Base-by-base conservation (phyloP, 2,329 filamentous ascomycete species). In the Fusarium pseudonygamai region DNA sequence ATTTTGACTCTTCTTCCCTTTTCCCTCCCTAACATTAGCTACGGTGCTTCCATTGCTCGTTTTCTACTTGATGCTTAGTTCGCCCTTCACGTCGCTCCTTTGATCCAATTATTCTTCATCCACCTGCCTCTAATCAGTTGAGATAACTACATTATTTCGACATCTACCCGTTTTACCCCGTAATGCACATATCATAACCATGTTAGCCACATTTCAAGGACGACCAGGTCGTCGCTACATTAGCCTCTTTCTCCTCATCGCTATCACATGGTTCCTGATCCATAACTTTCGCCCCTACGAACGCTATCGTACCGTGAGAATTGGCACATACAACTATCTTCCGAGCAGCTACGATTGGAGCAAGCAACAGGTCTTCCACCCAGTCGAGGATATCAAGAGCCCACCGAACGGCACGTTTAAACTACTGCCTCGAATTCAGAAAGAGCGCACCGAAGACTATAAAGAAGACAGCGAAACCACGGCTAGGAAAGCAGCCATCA, bases 341-440 rank as follows among this genome's bases (percentile, higher is more conserved):
- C 79, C 80, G 61, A 82, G 80, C 69, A 81, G 80, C 74, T 82
- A 80, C 69, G 82, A 84, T 72, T 84, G 83, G 83, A 78, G 78
- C 72, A 78, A 77, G 64, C 78, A 78, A 42, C 77, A 74, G 36
- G 65, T 81, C 32, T 80, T 79, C 67, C 64, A 82, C 60, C 81
- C 83, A 1, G 78, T 80, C 32, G 73, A 78, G 16, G 73, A 79
- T 37, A 72, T 80, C 39, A 79, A 78, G 64, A 66, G 69, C 9
- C 79, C 81, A 22, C 85, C 85, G 3, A 65, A 75, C 22, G 84
- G 82, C 37, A 60, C 68, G 5, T 80, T 82, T 24, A 78, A 78
- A 70, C 61, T 70, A 20, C 71, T 83, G 39, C 80, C 83, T 20
- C 74, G 67, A 86, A 91, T 85, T 82, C 90, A 73, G 82, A 76